phyloP scores from a whole-genome alignment of 768 basidiomycete species.

The Hydnum rufescens region DNA sequence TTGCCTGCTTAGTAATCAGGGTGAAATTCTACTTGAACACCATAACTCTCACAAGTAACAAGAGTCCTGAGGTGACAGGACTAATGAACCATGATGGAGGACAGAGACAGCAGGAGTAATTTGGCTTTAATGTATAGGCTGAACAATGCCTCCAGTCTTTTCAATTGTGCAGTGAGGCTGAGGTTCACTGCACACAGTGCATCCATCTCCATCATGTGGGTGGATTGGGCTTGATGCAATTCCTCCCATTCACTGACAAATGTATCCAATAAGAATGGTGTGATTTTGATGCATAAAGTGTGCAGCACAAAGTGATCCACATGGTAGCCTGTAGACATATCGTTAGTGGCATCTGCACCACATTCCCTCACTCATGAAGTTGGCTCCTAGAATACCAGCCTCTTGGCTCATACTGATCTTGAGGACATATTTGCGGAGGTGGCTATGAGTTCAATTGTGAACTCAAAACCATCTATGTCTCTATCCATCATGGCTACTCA shows the following conservation, averaged over 20 bases:
- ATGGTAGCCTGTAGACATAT: slow-evolving; percentile 29
- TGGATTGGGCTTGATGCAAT: slow-evolving; percentile 49
- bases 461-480: too few relatives aligned
- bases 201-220: slow-evolving; percentile 72
- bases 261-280: slow-evolving; percentile 87
- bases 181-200: slow-evolving; percentile 64
- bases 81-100: too few relatives aligned
- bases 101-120: too few relatives aligned
- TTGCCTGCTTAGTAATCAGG: too few relatives aligned
- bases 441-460: too few relatives aligned
- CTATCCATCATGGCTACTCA: too few relatives aligned
- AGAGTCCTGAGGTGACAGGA: too few relatives aligned
- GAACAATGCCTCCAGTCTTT: slow-evolving; percentile 60
- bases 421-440: too few relatives aligned
- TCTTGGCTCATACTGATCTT: too few relatives aligned
- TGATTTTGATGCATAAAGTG: slow-evolving; percentile 67
- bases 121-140: too few relatives aligned
- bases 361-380: background rate
- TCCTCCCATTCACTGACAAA: slow-evolving; percentile 83
- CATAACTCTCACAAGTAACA: too few relatives aligned
- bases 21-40: too few relatives aligned
- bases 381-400: background rate
- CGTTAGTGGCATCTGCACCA: background rate
- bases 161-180: slow-evolving; percentile 58
- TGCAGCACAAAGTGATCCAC: slow-evolving; percentile 78